phyloP scores from a whole-genome alignment of 108 stramenopile genomes.

The Cyclotella atomus region DNA sequence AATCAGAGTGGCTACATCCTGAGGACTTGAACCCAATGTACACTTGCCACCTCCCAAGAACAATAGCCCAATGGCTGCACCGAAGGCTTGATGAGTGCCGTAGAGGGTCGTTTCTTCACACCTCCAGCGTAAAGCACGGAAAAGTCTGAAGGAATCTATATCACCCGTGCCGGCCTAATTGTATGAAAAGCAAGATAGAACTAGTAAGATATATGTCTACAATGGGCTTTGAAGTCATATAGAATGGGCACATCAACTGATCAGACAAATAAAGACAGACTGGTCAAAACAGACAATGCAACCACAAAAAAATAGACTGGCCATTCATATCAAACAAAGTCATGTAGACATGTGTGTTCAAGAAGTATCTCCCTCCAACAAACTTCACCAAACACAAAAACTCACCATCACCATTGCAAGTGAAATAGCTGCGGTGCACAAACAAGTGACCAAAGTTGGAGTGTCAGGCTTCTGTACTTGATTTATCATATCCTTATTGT shows the following conservation, averaged over 20 bases:
- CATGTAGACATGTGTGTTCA: no score
- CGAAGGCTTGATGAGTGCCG: slow-evolving; percentile 93
- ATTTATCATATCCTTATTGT: slow-evolving; percentile 70
- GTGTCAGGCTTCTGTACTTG: slow-evolving; percentile 78
- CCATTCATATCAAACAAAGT: no score
- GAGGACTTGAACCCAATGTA: slow-evolving; percentile 87
- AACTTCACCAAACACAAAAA: no score
- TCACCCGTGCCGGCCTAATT: slow-evolving; percentile 98
- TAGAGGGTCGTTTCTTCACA: slow-evolving; percentile 83
- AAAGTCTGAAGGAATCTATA: slow-evolving; percentile 81
- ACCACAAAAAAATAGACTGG: no score
- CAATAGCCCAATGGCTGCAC: slow-evolving; percentile 91
- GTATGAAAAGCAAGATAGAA: no score
- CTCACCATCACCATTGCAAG: slow-evolving; percentile 95
- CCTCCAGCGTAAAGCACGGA: slow-evolving; percentile 90
- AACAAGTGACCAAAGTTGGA: slow-evolving; percentile 88
- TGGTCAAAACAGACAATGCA: no score
- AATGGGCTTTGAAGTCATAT: no score
- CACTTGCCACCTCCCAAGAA: slow-evolving; percentile 95
- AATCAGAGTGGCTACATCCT: slow-evolving; percentile 93
- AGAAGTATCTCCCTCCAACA: no score
- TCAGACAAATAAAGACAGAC: no score
- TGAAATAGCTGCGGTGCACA: slow-evolving; percentile 82
- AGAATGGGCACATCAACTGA: no score
- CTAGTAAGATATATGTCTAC: no score